Base-by-base conservation (phyloP, 2,329 filamentous ascomycete genomes). In the Keithomyces neogunnii region DNA sequence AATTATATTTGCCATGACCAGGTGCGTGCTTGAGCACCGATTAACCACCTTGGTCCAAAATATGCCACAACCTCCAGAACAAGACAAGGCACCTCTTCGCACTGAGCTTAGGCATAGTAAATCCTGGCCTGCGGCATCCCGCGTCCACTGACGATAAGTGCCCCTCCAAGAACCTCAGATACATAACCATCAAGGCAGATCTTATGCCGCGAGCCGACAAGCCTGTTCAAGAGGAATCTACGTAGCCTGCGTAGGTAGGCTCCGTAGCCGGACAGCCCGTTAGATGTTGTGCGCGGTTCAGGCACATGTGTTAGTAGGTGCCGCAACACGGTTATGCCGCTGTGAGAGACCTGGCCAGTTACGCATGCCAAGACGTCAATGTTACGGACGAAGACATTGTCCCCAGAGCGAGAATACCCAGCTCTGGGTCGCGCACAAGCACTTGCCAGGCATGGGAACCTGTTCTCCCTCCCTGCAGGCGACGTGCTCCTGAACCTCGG, bases 271-370 rank as follows among this genome's bases (percentile, higher is more conserved):
- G 61, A 38, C 63, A 69, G 49, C 68, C 69, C 1, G 63, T 63
- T 2, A 51, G 58, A 0, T 55, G 57, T 13, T 68, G 68, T 13
- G 68, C 69, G 3, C 63, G 77, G 5, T 65, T 73, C 55, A 68
- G 69, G 56, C 59, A 60, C 48, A 60, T 62, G 5, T 71, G 67
- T 59, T 69, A 68, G 66, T 65, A 70, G 53, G 61, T 66, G 0
- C 49, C 71, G 2, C 68, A 71, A 62, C 62, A 66, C 5, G 76
- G 76, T 8, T 77, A 75, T 63, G 79, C 75, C 0, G 74, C 71
- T 11, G 63, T 78, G 2, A 65, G 75, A 11, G 76, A 78, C 55
- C 60, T 76, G 8, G 73, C 66, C 2, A 75, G 74, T 0, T 74
- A 68, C 51, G 73, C 64, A 1, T 67, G 70, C 13, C 72, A 77